Conservation (phyloP, 139 green algal species). For the Coelastrella sp. region DNA sequence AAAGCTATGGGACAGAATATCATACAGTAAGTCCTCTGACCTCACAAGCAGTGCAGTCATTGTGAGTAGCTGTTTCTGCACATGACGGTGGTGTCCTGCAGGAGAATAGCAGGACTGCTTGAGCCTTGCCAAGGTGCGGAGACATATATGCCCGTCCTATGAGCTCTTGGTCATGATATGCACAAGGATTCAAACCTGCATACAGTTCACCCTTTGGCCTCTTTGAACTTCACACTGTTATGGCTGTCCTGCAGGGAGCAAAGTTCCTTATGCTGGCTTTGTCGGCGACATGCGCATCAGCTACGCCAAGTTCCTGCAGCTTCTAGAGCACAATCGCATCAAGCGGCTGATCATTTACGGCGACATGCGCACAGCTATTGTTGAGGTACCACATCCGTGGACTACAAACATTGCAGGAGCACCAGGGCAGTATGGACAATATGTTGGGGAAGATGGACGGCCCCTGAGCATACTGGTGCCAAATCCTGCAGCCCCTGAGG, state of each 20-base stretch:
- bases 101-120: too few relatives aligned
- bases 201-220: too few relatives aligned
- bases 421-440: slow-evolving; percentile 47
- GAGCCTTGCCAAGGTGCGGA: too few relatives aligned
- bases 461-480: slow-evolving; percentile 54
- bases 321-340: slow-evolving; percentile 59
- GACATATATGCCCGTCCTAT: too few relatives aligned
- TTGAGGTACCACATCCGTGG: slow-evolving; percentile 72
- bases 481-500: slow-evolving; percentile 64
- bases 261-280: slow-evolving; percentile 62
- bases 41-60: neutral
- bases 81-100: too few relatives aligned
- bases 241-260: slow-evolving; percentile 45
- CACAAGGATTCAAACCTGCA: too few relatives aligned
- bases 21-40: slow-evolving; percentile 59
- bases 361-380: slow-evolving; percentile 72
- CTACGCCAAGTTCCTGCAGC: slow-evolving; percentile 78
- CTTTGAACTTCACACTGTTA: too few relatives aligned
- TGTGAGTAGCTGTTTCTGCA: too few relatives aligned
- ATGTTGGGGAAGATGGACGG: slow-evolving; percentile 12
- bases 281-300: slow-evolving; percentile 74
- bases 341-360: slow-evolving; percentile 76
- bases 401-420: slow-evolving; percentile 55
- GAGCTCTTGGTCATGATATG: too few relatives aligned
- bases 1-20: slow-evolving; percentile 62